Evolutionary conservation across 2,329 filamentous ascomycete genomes (phyloP).

Genomic region (Pseudogymnoascus sp.): DNA sequence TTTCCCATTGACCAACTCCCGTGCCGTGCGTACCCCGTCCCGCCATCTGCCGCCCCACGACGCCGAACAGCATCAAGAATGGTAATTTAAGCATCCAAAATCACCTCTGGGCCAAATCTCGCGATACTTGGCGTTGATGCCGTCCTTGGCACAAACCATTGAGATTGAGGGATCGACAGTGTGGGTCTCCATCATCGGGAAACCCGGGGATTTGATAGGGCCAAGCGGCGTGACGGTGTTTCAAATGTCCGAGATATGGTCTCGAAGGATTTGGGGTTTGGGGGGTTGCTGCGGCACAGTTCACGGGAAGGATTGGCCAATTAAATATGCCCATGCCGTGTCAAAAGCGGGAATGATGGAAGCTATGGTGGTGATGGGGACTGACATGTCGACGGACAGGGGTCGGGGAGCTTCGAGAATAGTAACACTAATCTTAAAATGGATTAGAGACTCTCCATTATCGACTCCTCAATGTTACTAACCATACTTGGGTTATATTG

Average conservation of each 20-base stretch:
- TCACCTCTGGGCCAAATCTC: neutral
- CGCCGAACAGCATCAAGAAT: neutral
- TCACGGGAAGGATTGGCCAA: neutral
- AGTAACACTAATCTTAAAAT: neutral
- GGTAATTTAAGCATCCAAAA: neutral
- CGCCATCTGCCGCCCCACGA: neutral
- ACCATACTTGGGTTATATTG: neutral
- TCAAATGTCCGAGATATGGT: slow-evolving; percentile 1
- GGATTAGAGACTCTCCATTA: neutral
- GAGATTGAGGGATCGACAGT: neutral
- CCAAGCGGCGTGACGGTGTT: neutral
- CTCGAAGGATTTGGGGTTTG: neutral
- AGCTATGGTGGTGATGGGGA: neutral
- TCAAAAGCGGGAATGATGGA: neutral
- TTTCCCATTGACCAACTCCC: neutral
- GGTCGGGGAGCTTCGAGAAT: neutral
- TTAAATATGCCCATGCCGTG: neutral
- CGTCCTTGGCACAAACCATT: neutral
- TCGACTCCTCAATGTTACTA: neutral
- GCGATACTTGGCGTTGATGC: slow-evolving; percentile 1
- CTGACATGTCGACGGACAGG: neutral
- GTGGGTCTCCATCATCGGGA: neutral
- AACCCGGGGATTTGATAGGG: neutral
- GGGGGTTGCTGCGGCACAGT: neutral
- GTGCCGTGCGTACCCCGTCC: neutral